phyloP scores from a whole-genome alignment of 441 rosid genomes.

The Brassica balearica region DNA sequence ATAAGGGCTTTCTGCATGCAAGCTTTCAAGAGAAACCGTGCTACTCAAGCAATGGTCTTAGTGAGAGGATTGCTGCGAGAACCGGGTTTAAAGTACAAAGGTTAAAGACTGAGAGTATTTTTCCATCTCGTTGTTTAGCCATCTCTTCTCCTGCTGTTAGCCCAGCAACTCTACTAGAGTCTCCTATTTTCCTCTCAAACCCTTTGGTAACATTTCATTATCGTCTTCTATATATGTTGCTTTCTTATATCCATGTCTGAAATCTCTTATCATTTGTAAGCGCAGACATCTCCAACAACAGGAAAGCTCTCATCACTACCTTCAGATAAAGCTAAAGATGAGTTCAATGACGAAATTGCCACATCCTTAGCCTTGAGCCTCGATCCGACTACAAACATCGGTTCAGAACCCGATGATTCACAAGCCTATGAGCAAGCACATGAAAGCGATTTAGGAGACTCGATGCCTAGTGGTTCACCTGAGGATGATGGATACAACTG shows the following conservation, averaged over 20 bases:
- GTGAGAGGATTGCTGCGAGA: constrained; percentile 68
- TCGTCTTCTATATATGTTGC: not conserved
- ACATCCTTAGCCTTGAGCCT: constrained; percentile 62
- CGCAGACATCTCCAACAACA: constrained; percentile 90
- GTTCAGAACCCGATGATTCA: constrained; percentile 37
- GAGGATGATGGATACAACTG: constrained; percentile 71
- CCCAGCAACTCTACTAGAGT: constrained; percentile 64
- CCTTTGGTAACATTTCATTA: constrained; percentile 50
- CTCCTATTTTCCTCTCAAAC: constrained; percentile 74
- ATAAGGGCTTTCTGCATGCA: not conserved
- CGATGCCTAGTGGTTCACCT: constrained; percentile 45
- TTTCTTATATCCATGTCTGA: constrained; percentile 3
- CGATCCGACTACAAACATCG: constrained; percentile 4
- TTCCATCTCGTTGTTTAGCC: constrained; percentile 57
- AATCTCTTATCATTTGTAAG: constrained; percentile 49
- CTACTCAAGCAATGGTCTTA: constrained; percentile 54
- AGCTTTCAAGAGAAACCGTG: constrained; percentile 9
- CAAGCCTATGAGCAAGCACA: constrained; percentile 71
- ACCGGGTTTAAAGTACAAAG: constrained; percentile 61
- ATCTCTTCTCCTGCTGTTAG: constrained; percentile 63
- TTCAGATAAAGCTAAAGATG: constrained; percentile 55
- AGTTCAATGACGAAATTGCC: constrained; percentile 57
- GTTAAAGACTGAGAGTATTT: constrained; percentile 56
- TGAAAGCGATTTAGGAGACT: constrained; percentile 49
- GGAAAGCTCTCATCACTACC: constrained; percentile 73